Base-by-base conservation (phyloP, 202 grass and related monocot genomes). In the Sporobolus alterniflorus region DNA sequence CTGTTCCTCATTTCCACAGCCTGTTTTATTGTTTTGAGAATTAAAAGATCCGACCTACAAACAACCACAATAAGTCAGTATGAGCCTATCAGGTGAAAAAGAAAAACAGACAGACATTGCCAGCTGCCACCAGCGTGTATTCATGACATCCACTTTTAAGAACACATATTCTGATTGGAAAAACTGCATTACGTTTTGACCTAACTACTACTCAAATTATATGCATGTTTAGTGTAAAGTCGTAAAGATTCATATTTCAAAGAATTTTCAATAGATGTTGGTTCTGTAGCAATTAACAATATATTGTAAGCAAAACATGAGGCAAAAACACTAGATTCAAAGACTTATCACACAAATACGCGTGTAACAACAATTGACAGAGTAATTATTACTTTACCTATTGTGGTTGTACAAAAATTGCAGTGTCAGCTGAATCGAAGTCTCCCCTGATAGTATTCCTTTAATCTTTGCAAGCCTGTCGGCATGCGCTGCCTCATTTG, bases 1-100 rank as follows among this genome's bases (percentile, higher is more conserved):
- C 93, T 99, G 79, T 99, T 99, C 83, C 97, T 94, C 97, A 99
- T 99, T 89, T 99, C 97, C 81, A 99, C 97, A 1, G 93, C 92
- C 74, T 99, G 97, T 86, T 99, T 99, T 89, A 97, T 97, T 33
- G 93, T 97, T 79, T 99, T 99, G 74, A 99, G 79, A 83, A 99
- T 99, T 69, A 99, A 89, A 87, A 99, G 93, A 83, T 99, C 97
- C 0, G 97, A 99, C 82, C 93, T 99, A 63, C 63, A 84, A 67
- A 75, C 63, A 67, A 30, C 40, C 26, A 51, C 32, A 62, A 44
- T 24, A 83, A 74, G 56, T 76, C 42, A 67, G 33, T 44, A 75
- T n/a, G n/a, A n/a, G n/a, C n/a, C n/a, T n/a, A n/a, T 36, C 74
- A 84, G 43, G 67, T 55, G 83, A 64, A 54, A 55, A 76, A 70